Evolutionary conservation across 2,329 filamentous ascomycete genomes (phyloP), one percentile per base, ranked within the genome.

Genomic region (Pseudogymnoascus destructans): DNA sequence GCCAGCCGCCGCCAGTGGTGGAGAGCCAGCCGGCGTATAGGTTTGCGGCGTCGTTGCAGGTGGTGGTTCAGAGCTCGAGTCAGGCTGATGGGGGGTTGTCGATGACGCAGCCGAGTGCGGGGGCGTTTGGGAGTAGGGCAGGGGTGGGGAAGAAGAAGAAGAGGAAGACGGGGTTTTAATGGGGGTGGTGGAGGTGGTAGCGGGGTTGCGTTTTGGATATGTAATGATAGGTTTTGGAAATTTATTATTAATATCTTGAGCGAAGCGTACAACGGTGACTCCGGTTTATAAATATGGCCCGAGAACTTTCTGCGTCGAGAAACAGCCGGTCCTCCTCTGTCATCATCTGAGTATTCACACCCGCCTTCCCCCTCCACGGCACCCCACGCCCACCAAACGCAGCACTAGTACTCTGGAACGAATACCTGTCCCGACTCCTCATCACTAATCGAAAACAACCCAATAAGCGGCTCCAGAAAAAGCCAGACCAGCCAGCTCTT

Each of bases 31-130:
- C 33, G 10, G 15, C 54, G 17, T 56, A 19, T 56, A 36, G 27
- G 4, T 56, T 36, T 3, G 54, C 30, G 17, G 30, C 54, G 27
- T 33, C 52, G 25, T 32, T 21, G 9, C 30, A 33, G 17, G 54
- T 33, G 15, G 21, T 8, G 9, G 54, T 33, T 9, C 13, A n/a
- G 21, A 57, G 36, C 38, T 35, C 42, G 23, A 49, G 42, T 27
- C 68, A 69, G 46, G 54, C 61, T 3, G 59, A 63, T 11, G 63
- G 61, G 55, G 65, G 69, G 9, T 3, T 70, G 1, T 63, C 68
- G 10, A 70, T 69, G 67, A 70, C 76, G n/a, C 77, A 79, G 65
- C 76, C 77, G 10, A 69, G 75, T 19, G 61, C 72, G n/a, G 77
- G 77, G 1, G 62, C 67, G 3, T 77, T 77, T 71, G 77, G 76